Evolutionary conservation across 768 basidiomycete species (phyloP).

Genomic region (Suillus paluster): DNA sequence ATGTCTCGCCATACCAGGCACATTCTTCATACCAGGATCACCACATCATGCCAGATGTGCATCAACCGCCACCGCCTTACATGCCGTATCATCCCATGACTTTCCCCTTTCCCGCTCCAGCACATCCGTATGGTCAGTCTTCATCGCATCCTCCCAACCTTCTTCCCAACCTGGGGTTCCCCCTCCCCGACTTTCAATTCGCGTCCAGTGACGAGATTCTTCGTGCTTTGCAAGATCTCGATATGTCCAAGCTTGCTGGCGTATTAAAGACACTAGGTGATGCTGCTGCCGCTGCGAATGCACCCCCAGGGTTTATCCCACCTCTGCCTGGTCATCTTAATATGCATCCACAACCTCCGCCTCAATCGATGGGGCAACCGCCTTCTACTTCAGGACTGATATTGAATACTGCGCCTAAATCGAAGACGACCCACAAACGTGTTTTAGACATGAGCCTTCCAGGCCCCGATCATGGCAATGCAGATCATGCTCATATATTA

Average conservation of each 20-base stretch:
- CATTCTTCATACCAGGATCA: slow-evolving; percentile 40
- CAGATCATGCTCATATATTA: slow-evolving; percentile 68
- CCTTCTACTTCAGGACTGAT: slow-evolving; percentile 49
- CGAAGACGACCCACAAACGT: slow-evolving; percentile 41
- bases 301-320: slow-evolving; percentile 28
- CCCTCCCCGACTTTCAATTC: slow-evolving; percentile 42
- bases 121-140: slow-evolving; percentile 32
- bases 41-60: slow-evolving; percentile 30
- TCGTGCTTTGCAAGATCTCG: slow-evolving; percentile 73
- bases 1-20: slow-evolving; percentile 31
- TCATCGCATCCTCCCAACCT: slow-evolving; percentile 21
- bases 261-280: slow-evolving; percentile 70
- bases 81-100: slow-evolving; percentile 37
- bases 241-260: slow-evolving; percentile 66
- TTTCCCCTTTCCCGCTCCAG: slow-evolving; percentile 30
- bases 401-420: slow-evolving; percentile 44
- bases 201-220: slow-evolving; percentile 76
- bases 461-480: slow-evolving; percentile 45
- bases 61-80: slow-evolving; percentile 25
- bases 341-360: slow-evolving; percentile 31
- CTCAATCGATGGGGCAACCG: slow-evolving; percentile 44
- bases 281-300: slow-evolving; percentile 50
- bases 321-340: slow-evolving; percentile 26
- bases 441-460: slow-evolving; percentile 48
- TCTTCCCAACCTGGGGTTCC: slow-evolving; percentile 23